phyloP scores from a whole-genome alignment of 2,329 filamentous ascomycete species.

The Curvularia spicifera region DNA sequence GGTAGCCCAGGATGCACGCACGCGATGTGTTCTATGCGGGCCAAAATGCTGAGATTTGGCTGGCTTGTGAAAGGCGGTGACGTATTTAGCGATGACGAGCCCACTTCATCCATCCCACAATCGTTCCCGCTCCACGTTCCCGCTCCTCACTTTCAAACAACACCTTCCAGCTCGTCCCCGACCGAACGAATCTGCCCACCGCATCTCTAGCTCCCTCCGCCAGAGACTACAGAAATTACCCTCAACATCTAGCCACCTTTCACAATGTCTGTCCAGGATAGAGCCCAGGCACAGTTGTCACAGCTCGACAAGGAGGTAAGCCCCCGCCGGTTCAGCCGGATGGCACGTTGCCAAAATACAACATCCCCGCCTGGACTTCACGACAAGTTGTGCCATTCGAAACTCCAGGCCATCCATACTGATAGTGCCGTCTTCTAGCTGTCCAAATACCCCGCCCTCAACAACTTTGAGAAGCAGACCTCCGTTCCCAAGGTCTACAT shows the following conservation, averaged over 20 bases:
- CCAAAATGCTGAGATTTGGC: constrained; percentile 18
- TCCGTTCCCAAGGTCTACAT: constrained; percentile 85
- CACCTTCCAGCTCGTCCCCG: constrained; percentile 19
- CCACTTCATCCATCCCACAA: constrained; percentile 39
- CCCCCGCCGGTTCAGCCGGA: constrained; percentile 26
- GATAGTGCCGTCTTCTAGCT: constrained; percentile 61
- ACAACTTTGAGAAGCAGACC: constrained; percentile 85
- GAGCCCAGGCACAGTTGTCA: constrained; percentile 75
- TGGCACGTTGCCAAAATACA: constrained; percentile 17
- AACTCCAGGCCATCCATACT: constrained; percentile 22
- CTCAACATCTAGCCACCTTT: constrained; percentile 21
- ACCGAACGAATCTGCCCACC: constrained; percentile 13
- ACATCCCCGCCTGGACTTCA: background rate
- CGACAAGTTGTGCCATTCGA: background rate
- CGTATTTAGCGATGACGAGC: constrained; percentile 47
- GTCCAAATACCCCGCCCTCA: constrained; percentile 81
- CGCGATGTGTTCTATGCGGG: constrained; percentile 7
- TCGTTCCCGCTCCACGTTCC: constrained; percentile 28
- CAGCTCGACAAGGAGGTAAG: constrained; percentile 84
- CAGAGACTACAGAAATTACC: constrained; percentile 3
- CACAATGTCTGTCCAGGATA: constrained; percentile 78
- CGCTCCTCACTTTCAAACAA: constrained; percentile 24
- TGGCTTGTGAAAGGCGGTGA: constrained; percentile 45
- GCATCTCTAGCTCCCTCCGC: constrained; percentile 6
- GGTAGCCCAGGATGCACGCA: constrained; percentile 11